Base-by-base conservation (phyloP, 1,284 basidiomycete genomes). In the Cronartium ribicola region DNA sequence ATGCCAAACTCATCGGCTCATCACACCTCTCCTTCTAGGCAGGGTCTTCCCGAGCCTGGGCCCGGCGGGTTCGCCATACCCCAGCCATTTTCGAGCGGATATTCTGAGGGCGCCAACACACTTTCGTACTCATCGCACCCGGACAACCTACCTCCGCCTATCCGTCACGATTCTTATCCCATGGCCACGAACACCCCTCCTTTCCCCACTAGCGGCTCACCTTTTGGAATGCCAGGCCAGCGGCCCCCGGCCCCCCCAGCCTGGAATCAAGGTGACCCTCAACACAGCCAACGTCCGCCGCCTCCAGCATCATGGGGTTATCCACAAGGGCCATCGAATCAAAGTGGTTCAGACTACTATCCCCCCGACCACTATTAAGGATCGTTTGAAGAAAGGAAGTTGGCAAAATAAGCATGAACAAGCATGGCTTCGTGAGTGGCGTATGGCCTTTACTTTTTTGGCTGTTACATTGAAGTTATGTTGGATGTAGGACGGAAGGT, bases 51-150 rank as follows among this genome's bases (percentile, higher is more conserved):
- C 13, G 29, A 55, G 36, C 71, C 48, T 13, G 71, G 64, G 20
- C 71, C 71, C 4, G 71, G 71, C 13, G 71, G 71, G 14, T 73
- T 73, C 40, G 55, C 55, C 3, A 66, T 73, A 14, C 64, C 71
- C 4, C 62, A 73, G 36, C 62, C 71, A 6, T 29, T n/a, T 51
- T 13, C 64, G 17, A 60, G 39, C 36, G 20, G 66, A 41, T 41
- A 51, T 62, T 17, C 29, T 7, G 8, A 11, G 8, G 29, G 36
- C 60, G 29, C n/a, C 17, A 37, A 36, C 14, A 17, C 60, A 20
- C 17, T 7, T 20, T 11, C 60, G 29, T 62, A 13, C 17, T 36
- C 60, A 62, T 40, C 60, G 10, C 60, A 62, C 39, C 8, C 17
- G n/a, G 17, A n/a, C 14, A 62, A 36, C 60, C 6, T 37, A 17